phyloP scores from a whole-genome alignment of 805 yeast genomes.

The Peterozyma toletana region DNA sequence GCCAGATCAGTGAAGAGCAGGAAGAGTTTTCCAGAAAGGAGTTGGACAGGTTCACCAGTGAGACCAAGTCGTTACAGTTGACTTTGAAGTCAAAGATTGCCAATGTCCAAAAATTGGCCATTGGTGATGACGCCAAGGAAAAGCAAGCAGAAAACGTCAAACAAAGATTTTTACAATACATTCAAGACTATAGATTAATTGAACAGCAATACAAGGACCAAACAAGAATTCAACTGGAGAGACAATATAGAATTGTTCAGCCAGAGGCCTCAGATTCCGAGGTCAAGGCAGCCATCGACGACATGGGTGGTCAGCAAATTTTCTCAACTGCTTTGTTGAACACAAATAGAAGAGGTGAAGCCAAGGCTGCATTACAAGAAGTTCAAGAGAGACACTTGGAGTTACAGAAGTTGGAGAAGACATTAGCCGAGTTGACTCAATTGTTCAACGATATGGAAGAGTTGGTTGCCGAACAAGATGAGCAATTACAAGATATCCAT shows the following conservation, averaged over 20 bases:
- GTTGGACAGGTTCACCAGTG: constrained; percentile 69
- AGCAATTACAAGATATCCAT: constrained; percentile 74
- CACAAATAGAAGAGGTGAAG: constrained; percentile 89
- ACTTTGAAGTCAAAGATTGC: constrained; percentile 72
- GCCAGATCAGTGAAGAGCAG: constrained; percentile 66
- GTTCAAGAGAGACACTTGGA: constrained; percentile 95
- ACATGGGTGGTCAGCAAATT: constrained; percentile 80
- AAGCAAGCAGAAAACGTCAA: constrained; percentile 89
- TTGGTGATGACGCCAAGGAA: constrained; percentile 69
- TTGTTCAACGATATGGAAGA: constrained; percentile 95
- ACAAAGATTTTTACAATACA: constrained; percentile 75
- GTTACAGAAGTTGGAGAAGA: constrained; percentile 86
- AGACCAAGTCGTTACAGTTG: constrained; percentile 69
- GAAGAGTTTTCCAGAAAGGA: constrained; percentile 65
- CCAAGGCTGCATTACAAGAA: constrained; percentile 89
- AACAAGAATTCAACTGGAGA: constrained; percentile 80
- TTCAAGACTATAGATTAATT: constrained; percentile 78
- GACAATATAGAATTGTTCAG: constrained; percentile 86
- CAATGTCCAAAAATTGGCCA: constrained; percentile 62
- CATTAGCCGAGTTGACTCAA: constrained; percentile 93
- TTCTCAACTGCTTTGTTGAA: constrained; percentile 88
- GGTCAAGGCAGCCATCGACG: constrained; percentile 79
- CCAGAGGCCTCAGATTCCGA: constrained; percentile 82
- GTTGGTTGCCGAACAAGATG: constrained; percentile 92
- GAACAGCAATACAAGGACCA: constrained; percentile 84